These are phyloP conservation scores for Didymella sp. DNA, from an alignment of 2,329 filamentous ascomycete genomes.

Conservation along the genomic window DNA sequence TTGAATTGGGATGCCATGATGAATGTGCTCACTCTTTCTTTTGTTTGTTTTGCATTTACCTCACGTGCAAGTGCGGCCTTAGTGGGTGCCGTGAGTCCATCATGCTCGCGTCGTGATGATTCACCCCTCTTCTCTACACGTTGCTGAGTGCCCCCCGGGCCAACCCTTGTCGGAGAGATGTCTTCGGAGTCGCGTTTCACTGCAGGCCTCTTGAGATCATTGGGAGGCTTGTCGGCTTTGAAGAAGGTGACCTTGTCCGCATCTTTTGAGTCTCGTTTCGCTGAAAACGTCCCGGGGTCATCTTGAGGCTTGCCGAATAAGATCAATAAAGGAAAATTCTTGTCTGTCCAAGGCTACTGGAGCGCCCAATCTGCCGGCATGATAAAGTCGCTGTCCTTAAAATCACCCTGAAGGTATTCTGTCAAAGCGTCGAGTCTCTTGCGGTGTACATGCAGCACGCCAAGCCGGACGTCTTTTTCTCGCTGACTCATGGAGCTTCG, in stretches of 20 bases:
- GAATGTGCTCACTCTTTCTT: conserved; percentile 9
- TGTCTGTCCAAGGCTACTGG: conserved; percentile 29
- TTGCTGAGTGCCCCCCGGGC: neutral
- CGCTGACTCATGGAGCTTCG: conserved; percentile 48
- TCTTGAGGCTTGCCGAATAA: neutral
- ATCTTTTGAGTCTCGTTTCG: neutral
- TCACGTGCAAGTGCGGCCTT: neutral
- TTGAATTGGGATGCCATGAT: conserved; percentile 5
- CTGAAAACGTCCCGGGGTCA: neutral
- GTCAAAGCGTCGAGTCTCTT: conserved; percentile 57
- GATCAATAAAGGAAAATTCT: neutral
- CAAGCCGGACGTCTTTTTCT: conserved; percentile 48
- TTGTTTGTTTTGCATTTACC: neutral
- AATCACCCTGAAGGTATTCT: conserved; percentile 53
- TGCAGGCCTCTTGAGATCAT: neutral
- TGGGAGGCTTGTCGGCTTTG: neutral
- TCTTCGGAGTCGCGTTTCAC: neutral
- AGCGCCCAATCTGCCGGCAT: conserved; percentile 55
- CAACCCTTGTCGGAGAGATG: conserved; percentile 3
- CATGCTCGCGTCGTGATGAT: neutral
- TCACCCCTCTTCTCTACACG: neutral
- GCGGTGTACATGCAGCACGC: conserved; percentile 57
- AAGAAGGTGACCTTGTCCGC: neutral
- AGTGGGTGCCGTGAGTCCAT: neutral
- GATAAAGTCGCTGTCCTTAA: conserved; percentile 55